Evolutionary conservation across 2,329 filamentous ascomycete genomes (phyloP).

Genomic region (Aulographum hederae): DNA sequence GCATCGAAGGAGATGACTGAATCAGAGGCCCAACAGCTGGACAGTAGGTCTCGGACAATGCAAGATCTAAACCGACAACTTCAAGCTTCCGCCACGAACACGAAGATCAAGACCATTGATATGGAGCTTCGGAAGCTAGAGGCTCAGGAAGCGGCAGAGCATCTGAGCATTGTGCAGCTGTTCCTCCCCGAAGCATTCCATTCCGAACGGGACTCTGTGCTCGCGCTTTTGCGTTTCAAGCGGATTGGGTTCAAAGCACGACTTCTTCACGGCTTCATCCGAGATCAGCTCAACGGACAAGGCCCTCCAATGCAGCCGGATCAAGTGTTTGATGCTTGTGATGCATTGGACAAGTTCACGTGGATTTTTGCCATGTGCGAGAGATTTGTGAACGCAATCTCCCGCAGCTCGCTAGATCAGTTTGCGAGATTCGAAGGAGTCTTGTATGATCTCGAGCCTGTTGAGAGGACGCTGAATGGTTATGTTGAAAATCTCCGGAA

Average conservation of each 20-base stretch:
- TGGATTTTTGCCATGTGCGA: constrained; percentile 73
- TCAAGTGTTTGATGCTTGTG: constrained; percentile 61
- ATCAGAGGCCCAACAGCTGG: constrained; percentile 79
- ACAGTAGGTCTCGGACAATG: constrained; percentile 76
- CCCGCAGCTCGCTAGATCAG: constrained; percentile 55
- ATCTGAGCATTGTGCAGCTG: constrained; percentile 72
- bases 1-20: constrained; percentile 86
- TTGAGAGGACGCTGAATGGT: constrained; percentile 72
- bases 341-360: constrained; percentile 67
- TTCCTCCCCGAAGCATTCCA: constrained; percentile 78
- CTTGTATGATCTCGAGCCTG: constrained; percentile 73
- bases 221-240: constrained; percentile 75
- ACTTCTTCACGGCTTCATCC: constrained; percentile 59
- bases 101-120: constrained; percentile 87
- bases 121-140: constrained; percentile 74
- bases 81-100: constrained; percentile 74
- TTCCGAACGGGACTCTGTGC: constrained; percentile 66
- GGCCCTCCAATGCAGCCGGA: constrained; percentile 53
- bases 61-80: constrained; percentile 93
- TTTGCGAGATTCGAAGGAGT: constrained; percentile 67
- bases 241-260: constrained; percentile 76
- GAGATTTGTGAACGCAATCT: constrained; percentile 66
- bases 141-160: constrained; percentile 73
- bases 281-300: constrained; percentile 55
- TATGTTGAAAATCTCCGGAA: constrained; percentile 74